Conservation (phyloP, 768 basidiomycete species). For the Xerocomus potaroensis region DNA sequence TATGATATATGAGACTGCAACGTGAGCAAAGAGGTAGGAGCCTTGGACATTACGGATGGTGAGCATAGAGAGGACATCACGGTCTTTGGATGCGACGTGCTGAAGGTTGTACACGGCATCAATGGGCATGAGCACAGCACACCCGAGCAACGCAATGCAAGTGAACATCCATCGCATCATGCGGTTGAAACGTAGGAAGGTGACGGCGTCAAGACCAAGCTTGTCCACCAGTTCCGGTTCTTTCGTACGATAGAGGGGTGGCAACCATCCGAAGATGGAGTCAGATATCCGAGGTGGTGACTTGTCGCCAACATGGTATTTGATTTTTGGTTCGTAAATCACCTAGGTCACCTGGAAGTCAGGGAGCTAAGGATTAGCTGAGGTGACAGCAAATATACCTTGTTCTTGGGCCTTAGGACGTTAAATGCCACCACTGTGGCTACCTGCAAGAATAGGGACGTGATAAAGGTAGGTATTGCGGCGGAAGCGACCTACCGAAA, state of each 20-base stretch:
- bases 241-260: slow-evolving; percentile 75
- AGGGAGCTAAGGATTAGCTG: background rate
- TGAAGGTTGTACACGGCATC: slow-evolving; percentile 81
- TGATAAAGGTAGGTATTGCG: slow-evolving; percentile 1
- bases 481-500: slow-evolving; percentile 55
- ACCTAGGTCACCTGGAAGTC: slow-evolving; percentile 42
- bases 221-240: slow-evolving; percentile 89
- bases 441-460: slow-evolving; percentile 36
- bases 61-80: slow-evolving; percentile 70
- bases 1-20: slow-evolving; percentile 78
- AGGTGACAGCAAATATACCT: slow-evolving; percentile 41
- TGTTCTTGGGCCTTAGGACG: slow-evolving; percentile 83
- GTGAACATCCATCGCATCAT: slow-evolving; percentile 75
- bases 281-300: slow-evolving; percentile 77
- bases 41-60: slow-evolving; percentile 83
- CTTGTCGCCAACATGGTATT: slow-evolving; percentile 79
- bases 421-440: slow-evolving; percentile 77
- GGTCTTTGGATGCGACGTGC: slow-evolving; percentile 45
- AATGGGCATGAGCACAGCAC: slow-evolving; percentile 78
- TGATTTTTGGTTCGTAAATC: slow-evolving; percentile 91
- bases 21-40: slow-evolving; percentile 74
- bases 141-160: slow-evolving; percentile 57
- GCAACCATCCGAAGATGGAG: slow-evolving; percentile 85
- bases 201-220: slow-evolving; percentile 89
- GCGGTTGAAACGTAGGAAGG: slow-evolving; percentile 87